Base-by-base conservation (phyloP, 2,329 filamentous ascomycete species). In the Calonectria honghensis region DNA sequence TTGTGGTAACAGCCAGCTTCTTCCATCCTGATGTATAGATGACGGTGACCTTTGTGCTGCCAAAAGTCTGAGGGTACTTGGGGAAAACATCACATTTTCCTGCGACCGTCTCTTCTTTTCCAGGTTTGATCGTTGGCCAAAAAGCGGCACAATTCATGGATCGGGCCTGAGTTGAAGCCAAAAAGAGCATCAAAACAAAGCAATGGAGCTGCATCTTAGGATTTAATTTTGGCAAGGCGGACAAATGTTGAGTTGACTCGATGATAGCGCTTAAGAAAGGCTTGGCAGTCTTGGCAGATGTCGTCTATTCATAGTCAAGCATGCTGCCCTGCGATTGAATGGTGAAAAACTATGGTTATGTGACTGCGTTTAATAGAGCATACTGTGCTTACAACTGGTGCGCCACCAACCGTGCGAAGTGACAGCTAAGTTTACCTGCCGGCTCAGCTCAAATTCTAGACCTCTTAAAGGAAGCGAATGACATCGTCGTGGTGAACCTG, bases 21-120 rank as follows among this genome's bases (percentile, higher is more conserved):
- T 50, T 59, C 75, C 76, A 78, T 45, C 68, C 64, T 3, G 59
- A 13, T 0, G 72, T 77, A 61, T 77, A 78, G 14, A 50, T 18
- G 14, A 77, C 74, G 0, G 37, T 68, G 35, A 78, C 59, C 29
- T 68, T 65, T 48, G 65, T 75, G 13, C 57, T 27, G 20, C 24
- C 64, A 41, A 77, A 73, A 1, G 13, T 45, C 32, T 70, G 66
- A 2, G 76, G 74, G 37, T 77, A 77, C 2, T 70, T 68, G 3
- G 70, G 31, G 18, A 76, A 52, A 7, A 41, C 13, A 6, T 69
- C 66, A 27, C 75, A 78, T 29, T 76, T 14, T 9, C 67, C 39
- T 0, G 72, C 50, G 50, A 76, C 59, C 9, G 74, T 77, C 11
- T 16, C 64, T 6, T 45, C 14, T 2, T 64, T 20, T 3, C 66